A percentile compares a stretch with the other conserved stretches of the same genome.
Evolutionary conservation across 2,329 filamentous ascomycete species (phyloP).

Genomic region (Alternaria alternata): DNA sequence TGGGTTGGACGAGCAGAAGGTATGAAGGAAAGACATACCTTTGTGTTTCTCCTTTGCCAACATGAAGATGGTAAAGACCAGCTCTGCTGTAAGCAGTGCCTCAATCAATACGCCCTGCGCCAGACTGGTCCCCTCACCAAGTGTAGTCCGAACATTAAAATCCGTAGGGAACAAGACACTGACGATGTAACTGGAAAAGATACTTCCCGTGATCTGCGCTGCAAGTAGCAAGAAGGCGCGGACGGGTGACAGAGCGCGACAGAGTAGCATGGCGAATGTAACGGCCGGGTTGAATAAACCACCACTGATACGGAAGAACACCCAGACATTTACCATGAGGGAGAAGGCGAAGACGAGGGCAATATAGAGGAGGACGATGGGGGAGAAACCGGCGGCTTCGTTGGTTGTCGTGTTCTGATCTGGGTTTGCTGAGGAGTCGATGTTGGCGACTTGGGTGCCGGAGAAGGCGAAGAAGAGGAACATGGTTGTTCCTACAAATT

Average conservation of each 20-base stretch:
- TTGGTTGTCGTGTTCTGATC: slow-evolving; percentile 54
- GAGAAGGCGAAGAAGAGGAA: slow-evolving; percentile 57
- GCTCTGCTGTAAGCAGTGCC: slow-evolving; percentile 44
- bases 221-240: slow-evolving; percentile 55
- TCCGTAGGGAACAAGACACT: slow-evolving; percentile 56
- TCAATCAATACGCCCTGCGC: slow-evolving; percentile 57
- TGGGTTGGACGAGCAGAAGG: background rate
- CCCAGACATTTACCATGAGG: slow-evolving; percentile 52
- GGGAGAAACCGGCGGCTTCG: slow-evolving; percentile 56
- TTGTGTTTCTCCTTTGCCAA: slow-evolving; percentile 76
- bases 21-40: slow-evolving; percentile 23
- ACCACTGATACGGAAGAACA: slow-evolving; percentile 50
- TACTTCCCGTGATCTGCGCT: slow-evolving; percentile 56
- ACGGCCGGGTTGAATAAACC: slow-evolving; percentile 44
- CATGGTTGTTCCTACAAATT: slow-evolving; percentile 56
- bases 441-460: slow-evolving; percentile 57
- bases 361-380: slow-evolving; percentile 52
- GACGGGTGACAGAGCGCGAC: slow-evolving; percentile 53
- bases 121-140: slow-evolving; percentile 53
- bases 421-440: slow-evolving; percentile 53
- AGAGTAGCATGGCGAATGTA: slow-evolving; percentile 48
- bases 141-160: slow-evolving; percentile 57
- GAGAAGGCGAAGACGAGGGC: slow-evolving; percentile 48
- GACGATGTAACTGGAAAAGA: slow-evolving; percentile 56
- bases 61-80: slow-evolving; percentile 60